These are phyloP conservation scores for Myrica gale DNA, from an alignment of 306 rosid species.

Conservation along the genomic window DNA sequence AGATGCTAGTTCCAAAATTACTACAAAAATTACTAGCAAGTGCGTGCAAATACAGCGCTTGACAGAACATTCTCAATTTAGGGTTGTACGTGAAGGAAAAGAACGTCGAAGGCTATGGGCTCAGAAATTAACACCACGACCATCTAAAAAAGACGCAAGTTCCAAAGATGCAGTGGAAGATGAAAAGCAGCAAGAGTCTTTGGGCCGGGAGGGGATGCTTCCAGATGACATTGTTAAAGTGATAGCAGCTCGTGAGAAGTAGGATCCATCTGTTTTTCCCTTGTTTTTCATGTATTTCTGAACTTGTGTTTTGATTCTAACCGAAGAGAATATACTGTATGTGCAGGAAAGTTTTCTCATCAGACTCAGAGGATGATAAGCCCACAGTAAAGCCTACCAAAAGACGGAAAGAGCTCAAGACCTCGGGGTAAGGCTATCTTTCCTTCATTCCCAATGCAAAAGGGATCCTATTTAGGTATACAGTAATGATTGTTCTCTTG, in stretches of 20 bases:
- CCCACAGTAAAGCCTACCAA: constrained; percentile 36
- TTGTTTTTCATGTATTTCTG: not conserved
- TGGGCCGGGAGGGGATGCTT: constrained; percentile 56
- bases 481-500: not conserved
- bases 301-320: constrained; percentile 17
- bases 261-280: constrained; percentile 20
- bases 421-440: constrained; percentile 52
- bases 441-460: not conserved
- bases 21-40: not conserved
- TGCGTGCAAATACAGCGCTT: constrained; percentile 6
- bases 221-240: constrained; percentile 66
- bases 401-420: constrained; percentile 59
- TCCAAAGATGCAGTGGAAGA: constrained; percentile 34
- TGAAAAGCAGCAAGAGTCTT: constrained; percentile 37
- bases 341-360: constrained; percentile 56
- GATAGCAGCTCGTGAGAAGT: constrained; percentile 88
- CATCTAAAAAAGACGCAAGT: constrained; percentile 35
- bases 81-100: constrained; percentile 70
- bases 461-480: not conserved
- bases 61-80: constrained; percentile 26
- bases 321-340: constrained; percentile 21
- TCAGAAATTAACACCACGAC: constrained; percentile 58
- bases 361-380: constrained; percentile 62
- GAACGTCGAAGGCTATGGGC: constrained; percentile 76
- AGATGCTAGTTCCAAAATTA: not conserved